Conservation (phyloP, 2,329 filamentous ascomycete genomes). For the Trichoderma sp. region DNA sequence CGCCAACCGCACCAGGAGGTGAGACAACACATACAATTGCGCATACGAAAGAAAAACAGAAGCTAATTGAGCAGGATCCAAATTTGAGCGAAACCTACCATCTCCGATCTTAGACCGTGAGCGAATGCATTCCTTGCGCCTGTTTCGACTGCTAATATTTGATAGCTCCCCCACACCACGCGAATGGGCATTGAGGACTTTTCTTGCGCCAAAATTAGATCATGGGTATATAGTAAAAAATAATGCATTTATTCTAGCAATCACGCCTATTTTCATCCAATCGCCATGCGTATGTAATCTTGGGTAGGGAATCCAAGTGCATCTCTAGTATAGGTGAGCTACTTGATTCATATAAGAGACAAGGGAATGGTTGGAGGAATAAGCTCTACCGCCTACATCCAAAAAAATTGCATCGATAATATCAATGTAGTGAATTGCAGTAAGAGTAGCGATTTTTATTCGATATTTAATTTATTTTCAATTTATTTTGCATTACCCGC, state of each 20-base stretch:
- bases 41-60: background rate
- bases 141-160: conserved; percentile 8
- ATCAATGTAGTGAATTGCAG: background rate
- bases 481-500: background rate
- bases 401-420: background rate
- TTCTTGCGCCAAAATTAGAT: conserved; percentile 1
- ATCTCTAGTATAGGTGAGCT: background rate
- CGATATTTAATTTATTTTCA: background rate
- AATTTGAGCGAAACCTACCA: conserved; percentile 92
- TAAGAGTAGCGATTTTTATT: background rate
- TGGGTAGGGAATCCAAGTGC: background rate
- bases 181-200: conserved; percentile 12
- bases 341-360: background rate
- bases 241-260: background rate
- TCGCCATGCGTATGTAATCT: background rate
- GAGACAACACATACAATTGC: conserved; percentile 22
- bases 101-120: conserved; percentile 76
- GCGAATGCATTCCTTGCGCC: conserved; percentile 35
- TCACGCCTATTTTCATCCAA: background rate
- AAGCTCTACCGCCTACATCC: background rate
- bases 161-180: conserved; percentile 18
- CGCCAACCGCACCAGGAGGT: conserved; percentile 93
- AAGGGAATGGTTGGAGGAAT: background rate
- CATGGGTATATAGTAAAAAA: conserved; percentile 7
- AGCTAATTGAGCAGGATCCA: conserved; percentile 64